Base-by-base conservation (phyloP, 2,329 filamentous ascomycete species). In the Meredithiella fracta region DNA sequence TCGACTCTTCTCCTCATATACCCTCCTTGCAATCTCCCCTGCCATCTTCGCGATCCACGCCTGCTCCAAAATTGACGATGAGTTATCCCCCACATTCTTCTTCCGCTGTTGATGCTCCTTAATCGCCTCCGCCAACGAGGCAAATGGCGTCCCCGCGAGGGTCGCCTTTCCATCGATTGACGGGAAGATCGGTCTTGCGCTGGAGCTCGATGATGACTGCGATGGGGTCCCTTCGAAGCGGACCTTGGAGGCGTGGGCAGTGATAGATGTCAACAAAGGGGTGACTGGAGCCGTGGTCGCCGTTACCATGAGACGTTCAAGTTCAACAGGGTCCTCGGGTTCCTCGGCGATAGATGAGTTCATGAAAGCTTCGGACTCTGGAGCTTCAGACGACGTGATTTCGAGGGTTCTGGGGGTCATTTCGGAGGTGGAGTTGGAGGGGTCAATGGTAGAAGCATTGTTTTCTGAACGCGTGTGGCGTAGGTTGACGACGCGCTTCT, bases 41-140 rank as follows among this genome's bases (percentile, higher is more conserved):
- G 91, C 90, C 79, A 98, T 92, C 72, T 95, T 92, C 72, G 84
- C 81, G 69, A 92, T 85, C 85, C 86, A 92, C 2, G 86, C 86
- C 67, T 88, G 83, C 65, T 89, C 85, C 25, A 87, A 72, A 51
- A 88, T 86, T 26, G 76, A 73, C 0, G 77, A 77, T 11, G 75
- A 73, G 3, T 70, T 72, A 31, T 78, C 76, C 0, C 73, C 75
- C 7, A 17, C 25, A 38, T 54, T 47, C 38, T 62, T 65, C 53
- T 67, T 65, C 51, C 56, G 34, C 17, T 54, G 57, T n/a, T 59
- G 53, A 14, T 47, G 54, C 22, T 59, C 57, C 51, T 56, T 59
- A 31, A 59, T 34, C 7, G 50, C 54, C 11, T 51, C 51, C 0
- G 54, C 54, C 47, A 57, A 31, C n/a, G 58, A 42, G 9, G 58